Evolutionary conservation across 1,284 basidiomycete genomes (phyloP).

Genomic region (Tremellales sp.): DNA sequence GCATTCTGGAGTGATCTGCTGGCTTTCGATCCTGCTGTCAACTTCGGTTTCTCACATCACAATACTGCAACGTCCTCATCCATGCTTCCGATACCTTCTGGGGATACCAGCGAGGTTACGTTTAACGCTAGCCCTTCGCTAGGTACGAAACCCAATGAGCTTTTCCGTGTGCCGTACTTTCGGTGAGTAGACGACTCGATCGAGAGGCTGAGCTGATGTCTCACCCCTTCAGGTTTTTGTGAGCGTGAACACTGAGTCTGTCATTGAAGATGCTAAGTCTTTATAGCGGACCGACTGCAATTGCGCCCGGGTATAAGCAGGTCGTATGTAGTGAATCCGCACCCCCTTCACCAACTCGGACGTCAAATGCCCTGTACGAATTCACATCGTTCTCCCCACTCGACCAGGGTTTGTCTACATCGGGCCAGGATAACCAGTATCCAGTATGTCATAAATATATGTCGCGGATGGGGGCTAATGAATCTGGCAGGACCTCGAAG

Average conservation of each 20-base stretch:
- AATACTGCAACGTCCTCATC: not conserved
- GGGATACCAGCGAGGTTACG: too few species aligned
- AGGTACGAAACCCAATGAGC: too few species aligned
- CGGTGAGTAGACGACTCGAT: conserved; percentile 8
- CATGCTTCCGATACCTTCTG: not conserved
- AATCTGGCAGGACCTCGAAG: conserved; percentile 3
- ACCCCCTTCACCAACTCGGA: conserved; percentile 8
- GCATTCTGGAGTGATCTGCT: not conserved
- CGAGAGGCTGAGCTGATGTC: not conserved
- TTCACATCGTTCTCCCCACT: too few species aligned
- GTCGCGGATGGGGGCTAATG: too few species aligned
- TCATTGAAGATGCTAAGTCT: not conserved
- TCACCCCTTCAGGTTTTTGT: conserved; percentile 13
- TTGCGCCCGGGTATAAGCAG: conserved; percentile 19
- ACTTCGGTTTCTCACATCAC: not conserved
- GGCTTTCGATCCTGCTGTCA: not conserved
- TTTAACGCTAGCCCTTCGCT: too few species aligned
- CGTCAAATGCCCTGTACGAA: too few species aligned
- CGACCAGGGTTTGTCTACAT: too few species aligned
- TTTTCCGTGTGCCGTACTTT: conserved; percentile 14
- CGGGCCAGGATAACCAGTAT: too few species aligned
- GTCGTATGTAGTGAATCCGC: conserved; percentile 16
- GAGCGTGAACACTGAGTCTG: not conserved
- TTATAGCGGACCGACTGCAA: conserved; percentile 20
- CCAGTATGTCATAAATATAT: too few species aligned